These are phyloP conservation scores for Cyberlindnera nakhonratchasimensis DNA, from an alignment of 805 yeast genomes.

Conservation along the genomic window DNA sequence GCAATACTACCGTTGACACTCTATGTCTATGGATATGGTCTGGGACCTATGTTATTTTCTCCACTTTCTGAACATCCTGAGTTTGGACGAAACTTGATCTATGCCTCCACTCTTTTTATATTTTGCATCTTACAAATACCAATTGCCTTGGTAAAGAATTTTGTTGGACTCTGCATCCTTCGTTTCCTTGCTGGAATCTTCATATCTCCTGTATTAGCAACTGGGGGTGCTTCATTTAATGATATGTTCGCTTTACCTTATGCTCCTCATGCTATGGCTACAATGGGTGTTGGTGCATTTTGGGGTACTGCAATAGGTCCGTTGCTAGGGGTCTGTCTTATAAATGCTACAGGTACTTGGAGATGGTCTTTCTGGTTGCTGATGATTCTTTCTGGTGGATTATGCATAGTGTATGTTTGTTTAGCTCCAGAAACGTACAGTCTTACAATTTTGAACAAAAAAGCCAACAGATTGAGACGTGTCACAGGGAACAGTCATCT, in stretches of 20 bases:
- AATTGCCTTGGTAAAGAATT: constrained; percentile 46
- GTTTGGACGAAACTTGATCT: constrained; percentile 51
- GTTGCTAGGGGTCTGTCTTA: constrained; percentile 49
- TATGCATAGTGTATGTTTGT: constrained; percentile 35
- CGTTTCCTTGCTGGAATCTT: constrained; percentile 53
- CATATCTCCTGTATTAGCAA: constrained; percentile 53
- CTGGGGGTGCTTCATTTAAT: constrained; percentile 56
- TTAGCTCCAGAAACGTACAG: constrained; percentile 49
- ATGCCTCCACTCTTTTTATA: constrained; percentile 42
- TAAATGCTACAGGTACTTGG: constrained; percentile 43
- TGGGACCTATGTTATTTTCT: constrained; percentile 56
- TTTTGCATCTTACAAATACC: constrained; percentile 55
- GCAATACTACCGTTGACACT: constrained; percentile 51
- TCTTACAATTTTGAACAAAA: constrained; percentile 42
- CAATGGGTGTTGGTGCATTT: constrained; percentile 53
- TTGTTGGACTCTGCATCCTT: constrained; percentile 47
- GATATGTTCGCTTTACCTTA: constrained; percentile 44
- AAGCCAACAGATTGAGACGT: constrained; percentile 45
- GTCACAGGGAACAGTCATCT: constrained; percentile 48
- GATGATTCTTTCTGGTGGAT: constrained; percentile 38
- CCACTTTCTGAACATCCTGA: constrained; percentile 55
- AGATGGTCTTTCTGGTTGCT: constrained; percentile 55
- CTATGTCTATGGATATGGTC: constrained; percentile 58
- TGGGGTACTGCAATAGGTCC: constrained; percentile 58
- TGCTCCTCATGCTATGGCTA: constrained; percentile 44